A percentile compares a stretch with the other conserved stretches of the same genome.
Conservation (phyloP, 257 asterid species). For the Echium plantagineum region DNA sequence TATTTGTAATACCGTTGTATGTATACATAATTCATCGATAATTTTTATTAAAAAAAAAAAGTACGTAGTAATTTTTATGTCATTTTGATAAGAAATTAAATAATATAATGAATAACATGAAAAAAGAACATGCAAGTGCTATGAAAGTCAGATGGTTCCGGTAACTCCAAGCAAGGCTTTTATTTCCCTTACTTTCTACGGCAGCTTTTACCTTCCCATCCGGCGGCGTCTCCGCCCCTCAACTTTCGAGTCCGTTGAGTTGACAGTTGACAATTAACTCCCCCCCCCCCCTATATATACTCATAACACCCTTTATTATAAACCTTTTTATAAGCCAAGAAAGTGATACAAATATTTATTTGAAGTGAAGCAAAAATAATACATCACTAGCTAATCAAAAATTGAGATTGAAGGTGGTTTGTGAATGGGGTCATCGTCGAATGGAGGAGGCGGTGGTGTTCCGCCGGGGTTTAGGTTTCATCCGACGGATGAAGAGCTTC, state of each 20-base stretch:
- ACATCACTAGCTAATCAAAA: background rate
- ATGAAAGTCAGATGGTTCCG: too few species aligned
- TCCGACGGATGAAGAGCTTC: constrained; percentile 93
- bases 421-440: constrained; percentile 30
- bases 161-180: too few species aligned
- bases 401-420: background rate
- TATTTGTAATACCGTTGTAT: too few species aligned
- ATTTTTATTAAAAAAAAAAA: too few species aligned
- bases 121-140: too few species aligned
- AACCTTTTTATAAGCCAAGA: constrained; percentile 1
- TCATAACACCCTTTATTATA: background rate
- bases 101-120: too few species aligned
- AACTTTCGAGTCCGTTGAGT: constrained; percentile 35
- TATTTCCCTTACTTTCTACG: constrained; percentile 37
- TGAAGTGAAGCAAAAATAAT: too few species aligned
- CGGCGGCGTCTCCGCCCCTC: constrained; percentile 91
- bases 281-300: background rate
- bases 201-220: constrained; percentile 54
- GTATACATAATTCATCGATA: too few species aligned
- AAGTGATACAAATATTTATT: background rate
- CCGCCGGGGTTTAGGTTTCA: constrained; percentile 93
- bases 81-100: too few species aligned
- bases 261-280: constrained; percentile 6
- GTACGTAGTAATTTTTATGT: too few species aligned
- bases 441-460: constrained; percentile 55